Conservation (phyloP, 352 stramenopile species). For the Globisporangium perplexum region DNA sequence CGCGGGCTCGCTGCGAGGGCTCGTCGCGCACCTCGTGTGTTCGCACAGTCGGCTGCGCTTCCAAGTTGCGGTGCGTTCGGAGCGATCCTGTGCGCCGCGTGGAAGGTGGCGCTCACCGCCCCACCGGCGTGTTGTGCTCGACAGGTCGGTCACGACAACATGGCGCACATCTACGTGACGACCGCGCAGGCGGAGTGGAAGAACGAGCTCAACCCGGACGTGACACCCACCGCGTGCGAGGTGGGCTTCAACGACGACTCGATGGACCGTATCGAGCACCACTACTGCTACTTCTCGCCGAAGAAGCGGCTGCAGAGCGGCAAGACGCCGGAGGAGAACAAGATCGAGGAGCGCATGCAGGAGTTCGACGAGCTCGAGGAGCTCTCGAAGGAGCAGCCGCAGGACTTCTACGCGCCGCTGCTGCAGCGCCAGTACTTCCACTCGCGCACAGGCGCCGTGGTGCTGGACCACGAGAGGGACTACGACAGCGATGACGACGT, state of each 20-base stretch:
- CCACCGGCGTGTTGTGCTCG: background rate
- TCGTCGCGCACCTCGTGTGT: conserved; percentile 70
- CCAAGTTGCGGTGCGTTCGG: conserved; percentile 50
- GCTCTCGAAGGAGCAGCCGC: conserved; percentile 40
- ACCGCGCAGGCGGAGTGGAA: conserved; percentile 24
- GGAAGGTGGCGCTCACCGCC: no score
- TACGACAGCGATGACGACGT: conserved; percentile 88
- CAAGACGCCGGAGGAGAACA: conserved; percentile 21
- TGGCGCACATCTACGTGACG: conserved; percentile 84
- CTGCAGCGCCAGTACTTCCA: conserved; percentile 87
- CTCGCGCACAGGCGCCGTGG: conserved; percentile 74
- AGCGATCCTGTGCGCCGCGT: no score
- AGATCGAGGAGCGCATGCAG: conserved; percentile 56
- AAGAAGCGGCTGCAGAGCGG: conserved; percentile 28
- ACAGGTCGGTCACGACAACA: conserved; percentile 69
- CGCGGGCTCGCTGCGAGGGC: conserved; percentile 56
- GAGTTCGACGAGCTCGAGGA: conserved; percentile 73
- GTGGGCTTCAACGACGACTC: conserved; percentile 47
- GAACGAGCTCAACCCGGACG: conserved; percentile 14
- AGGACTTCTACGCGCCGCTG: conserved; percentile 68
- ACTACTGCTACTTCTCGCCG: conserved; percentile 57
- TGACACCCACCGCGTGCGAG: conserved; percentile 42
- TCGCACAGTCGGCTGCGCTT: conserved; percentile 80
- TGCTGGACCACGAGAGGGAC: conserved; percentile 77
- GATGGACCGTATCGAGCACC: conserved; percentile 51